These are phyloP conservation scores for Cladochytrium tenue DNA, from an alignment of 371 early-diverging fungal species.

Conservation along the genomic window DNA sequence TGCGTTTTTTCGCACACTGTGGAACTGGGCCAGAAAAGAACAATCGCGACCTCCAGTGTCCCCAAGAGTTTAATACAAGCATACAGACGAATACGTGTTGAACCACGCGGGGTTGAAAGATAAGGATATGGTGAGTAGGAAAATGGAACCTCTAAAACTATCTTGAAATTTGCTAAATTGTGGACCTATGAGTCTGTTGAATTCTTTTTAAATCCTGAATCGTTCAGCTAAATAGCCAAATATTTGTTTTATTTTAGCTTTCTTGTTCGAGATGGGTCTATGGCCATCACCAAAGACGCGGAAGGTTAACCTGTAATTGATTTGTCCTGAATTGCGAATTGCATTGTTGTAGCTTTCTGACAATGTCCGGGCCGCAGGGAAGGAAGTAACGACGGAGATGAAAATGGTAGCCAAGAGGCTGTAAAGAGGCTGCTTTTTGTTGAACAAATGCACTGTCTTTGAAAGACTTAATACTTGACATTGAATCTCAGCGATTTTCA, in stretches of 20 bases:
- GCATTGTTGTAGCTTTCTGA: neutral
- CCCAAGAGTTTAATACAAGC: slow-evolving; percentile 24
- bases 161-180: slow-evolving; percentile 59
- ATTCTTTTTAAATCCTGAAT: slow-evolving; percentile 88
- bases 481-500: too few species aligned
- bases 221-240: slow-evolving; percentile 91
- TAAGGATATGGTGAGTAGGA: slow-evolving; percentile 74
- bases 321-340: slow-evolving; percentile 18
- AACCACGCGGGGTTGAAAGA: slow-evolving; percentile 63
- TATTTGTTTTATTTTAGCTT: slow-evolving; percentile 94
- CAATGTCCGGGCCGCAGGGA: neutral
- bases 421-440: slow-evolving; percentile 80
- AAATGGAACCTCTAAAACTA: slow-evolving; percentile 86
- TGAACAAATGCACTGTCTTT: slow-evolving; percentile 75
- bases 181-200: slow-evolving; percentile 74
- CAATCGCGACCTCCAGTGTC: slow-evolving; percentile 15
- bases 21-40: slow-evolving; percentile 62
- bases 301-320: slow-evolving; percentile 69
- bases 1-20: slow-evolving; percentile 71
- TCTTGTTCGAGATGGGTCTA: slow-evolving; percentile 81
- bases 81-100: too few species aligned
- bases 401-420: slow-evolving; percentile 48
- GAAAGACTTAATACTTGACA: too few species aligned
- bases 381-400: slow-evolving; percentile 24
- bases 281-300: slow-evolving; percentile 65